Evolutionary conservation across 2,329 filamentous ascomycete genomes (phyloP).

Genomic region (Venturia aucupariae): DNA sequence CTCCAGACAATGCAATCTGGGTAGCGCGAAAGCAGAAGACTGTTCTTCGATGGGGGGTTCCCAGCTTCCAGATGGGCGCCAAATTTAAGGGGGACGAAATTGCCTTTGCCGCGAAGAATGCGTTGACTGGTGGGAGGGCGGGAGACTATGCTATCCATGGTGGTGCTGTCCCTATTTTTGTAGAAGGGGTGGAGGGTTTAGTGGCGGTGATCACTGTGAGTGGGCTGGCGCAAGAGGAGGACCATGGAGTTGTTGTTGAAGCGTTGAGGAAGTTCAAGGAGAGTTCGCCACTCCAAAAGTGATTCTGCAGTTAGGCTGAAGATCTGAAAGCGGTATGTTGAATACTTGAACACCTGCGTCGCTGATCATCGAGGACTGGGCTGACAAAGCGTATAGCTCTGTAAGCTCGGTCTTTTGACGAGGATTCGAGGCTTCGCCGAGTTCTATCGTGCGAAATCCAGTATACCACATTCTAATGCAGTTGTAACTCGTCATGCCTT

Average conservation of each 20-base stretch:
- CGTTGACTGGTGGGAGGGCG: conserved; percentile 43
- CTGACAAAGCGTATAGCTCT: too few relatives aligned
- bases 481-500: too few relatives aligned
- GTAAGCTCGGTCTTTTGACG: too few relatives aligned
- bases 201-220: conserved; percentile 68
- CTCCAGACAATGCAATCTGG: conserved; percentile 62
- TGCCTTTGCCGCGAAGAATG: conserved; percentile 56
- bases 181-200: conserved; percentile 64
- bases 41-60: conserved; percentile 60
- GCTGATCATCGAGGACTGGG: too few relatives aligned
- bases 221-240: conserved; percentile 66
- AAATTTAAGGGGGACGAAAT: conserved; percentile 57
- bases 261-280: conserved; percentile 47
- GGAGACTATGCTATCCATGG: conserved; percentile 68
- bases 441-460: too few relatives aligned
- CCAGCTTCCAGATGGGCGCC: conserved; percentile 62
- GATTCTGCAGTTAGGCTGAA: too few relatives aligned
- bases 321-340: too few relatives aligned
- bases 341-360: too few relatives aligned
- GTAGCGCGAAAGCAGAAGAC: conserved; percentile 57
- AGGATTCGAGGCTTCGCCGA: too few relatives aligned
- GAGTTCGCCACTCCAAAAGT: neutral
- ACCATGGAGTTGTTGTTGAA: conserved; percentile 68
- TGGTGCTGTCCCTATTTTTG: conserved; percentile 63
- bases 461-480: too few relatives aligned